Evolutionary conservation across 23 red algal genomes (phyloP), one percentile per base, ranked within the genome.

Genomic region (Gracilaria caudata): DNA sequence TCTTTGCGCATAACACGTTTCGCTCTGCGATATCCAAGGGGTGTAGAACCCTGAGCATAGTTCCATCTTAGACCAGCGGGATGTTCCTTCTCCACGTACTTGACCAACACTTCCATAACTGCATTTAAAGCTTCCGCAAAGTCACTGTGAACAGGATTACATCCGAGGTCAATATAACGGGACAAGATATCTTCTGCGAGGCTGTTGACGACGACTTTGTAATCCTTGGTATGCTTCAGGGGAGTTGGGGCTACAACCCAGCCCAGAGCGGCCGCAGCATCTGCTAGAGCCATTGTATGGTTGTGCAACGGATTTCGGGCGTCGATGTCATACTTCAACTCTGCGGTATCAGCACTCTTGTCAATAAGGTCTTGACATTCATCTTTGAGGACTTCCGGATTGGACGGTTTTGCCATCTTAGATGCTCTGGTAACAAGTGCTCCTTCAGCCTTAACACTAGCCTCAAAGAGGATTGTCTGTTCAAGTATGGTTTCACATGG

Each of bases 41-140:
- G 93, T 28, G 86, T 82, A 23, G 93, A 75, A 12, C 84, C 86
- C 20, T 64, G 55, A 21, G 80, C 81, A 41, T 89, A 90, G 32
- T 95, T 95, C 93, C 93, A 95, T 21, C 86, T 56, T 20, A 95
- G 37, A 1, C 93, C 93, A n/a, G 93, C 84, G 14, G 85, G 85
- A 60, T 95, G 93, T 56, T 95, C 78, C 40, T 90, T 83, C 13
- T 81, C 73, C 14, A 95, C 93, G 43, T 95, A 89, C 33, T 90
- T 83, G 25, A 85, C 80, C 13, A 95, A 77, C 34, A 46, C 81
- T 19, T 75, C 78, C 81, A 87, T 90, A 12, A 95, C 37, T 16
- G 80, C 86, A 59, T 95, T 89, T 9, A 95, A 45, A 3, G 84
- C 64, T 73, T 90, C 81, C 25, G 93, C 84, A 86, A 88, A 95